Evolutionary conservation across 192 early-diverging fungal species (phyloP).

Genomic region (Spinellus fusiger): DNA sequence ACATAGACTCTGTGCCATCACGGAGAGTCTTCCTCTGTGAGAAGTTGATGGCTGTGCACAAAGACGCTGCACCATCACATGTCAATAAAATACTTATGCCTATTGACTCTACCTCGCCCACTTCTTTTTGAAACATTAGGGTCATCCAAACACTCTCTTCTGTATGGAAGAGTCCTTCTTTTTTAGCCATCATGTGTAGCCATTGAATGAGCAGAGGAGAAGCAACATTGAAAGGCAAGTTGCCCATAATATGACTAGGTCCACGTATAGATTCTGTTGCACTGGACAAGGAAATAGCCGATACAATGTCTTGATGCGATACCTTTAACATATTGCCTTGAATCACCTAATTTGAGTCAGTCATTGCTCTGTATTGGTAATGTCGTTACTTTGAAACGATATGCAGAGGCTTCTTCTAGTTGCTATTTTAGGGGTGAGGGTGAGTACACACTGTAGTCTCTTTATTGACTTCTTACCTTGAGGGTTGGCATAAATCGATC

Average conservation of each 20-base stretch:
- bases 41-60: slow-evolving; percentile 43
- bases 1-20: slow-evolving; percentile 67
- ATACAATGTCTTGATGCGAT: slow-evolving; percentile 47
- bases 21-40: slow-evolving; percentile 59
- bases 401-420: slow-evolving; percentile 60
- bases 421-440: slow-evolving; percentile 34
- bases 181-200: slow-evolving; percentile 50
- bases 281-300: slow-evolving; percentile 22
- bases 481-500: slow-evolving; percentile 61
- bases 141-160: slow-evolving; percentile 52
- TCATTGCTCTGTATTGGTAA: too few relatives aligned
- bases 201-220: slow-evolving; percentile 68
- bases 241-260: slow-evolving; percentile 64
- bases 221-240: slow-evolving; percentile 74
- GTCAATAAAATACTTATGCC: not conserved
- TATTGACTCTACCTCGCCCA: slow-evolving; percentile 42
- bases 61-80: slow-evolving; percentile 39
- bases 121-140: slow-evolving; percentile 83
- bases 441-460: not conserved
- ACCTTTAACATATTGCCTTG: slow-evolving; percentile 62
- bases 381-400: slow-evolving; percentile 43
- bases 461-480: slow-evolving; percentile 23
- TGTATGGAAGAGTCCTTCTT: slow-evolving; percentile 54
- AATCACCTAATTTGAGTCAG: slow-evolving; percentile 40
- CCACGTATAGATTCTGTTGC: not conserved